Evolutionary conservation across 169 alveolate genomes (phyloP), one percentile per base, ranked within the genome.

Genomic region (Eimeria brunetti): DNA sequence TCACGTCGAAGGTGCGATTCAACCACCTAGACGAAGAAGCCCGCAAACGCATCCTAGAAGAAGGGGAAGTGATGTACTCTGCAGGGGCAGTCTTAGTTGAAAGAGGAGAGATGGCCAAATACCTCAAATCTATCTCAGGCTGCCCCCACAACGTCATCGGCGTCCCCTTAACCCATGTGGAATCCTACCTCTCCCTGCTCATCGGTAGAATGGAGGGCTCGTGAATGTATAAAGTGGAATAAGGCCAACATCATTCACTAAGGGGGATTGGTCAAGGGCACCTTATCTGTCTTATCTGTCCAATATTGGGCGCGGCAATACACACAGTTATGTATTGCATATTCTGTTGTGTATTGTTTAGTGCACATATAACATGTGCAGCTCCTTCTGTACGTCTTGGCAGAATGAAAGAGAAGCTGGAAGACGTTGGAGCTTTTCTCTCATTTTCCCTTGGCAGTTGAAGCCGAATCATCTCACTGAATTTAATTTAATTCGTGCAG

Each of bases 131-230:
- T 41, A 64, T 86, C 81, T 60, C 78, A n/a, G 92, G 92, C 2
- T 86, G 92, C 62, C 81, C 81, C 11, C 92, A 86, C 81, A 86
- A 64, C 81, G 92, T 86, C 58, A 86, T 86, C 67, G 92, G 92
- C 83, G 67, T 86, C 60, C 92, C 92, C 44, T 36, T 86, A 22
- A 16, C 46, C 7, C 78, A 4, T 24, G 60, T 86, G 51, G 71
- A 58, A 41, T 8, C 44, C 27, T n/a, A 27, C 60, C 92, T 86
- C 6, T 86, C 92, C 4, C 92, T 62, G 36, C 92, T 86, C 27
- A 30, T 86, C 44, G 49, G 53, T 16, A 58, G 71, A 64, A 86
- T 86, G 64, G 92, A 41, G 22, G 62, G 41, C 60, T 62, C 67
- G n/a, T 62, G 27, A 56, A 33, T 22, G 36, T 60, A n/a, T n/a